Evolutionary conservation across 176 grass and related monocot species (phyloP).

Genomic region (Neostapfia colusana): DNA sequence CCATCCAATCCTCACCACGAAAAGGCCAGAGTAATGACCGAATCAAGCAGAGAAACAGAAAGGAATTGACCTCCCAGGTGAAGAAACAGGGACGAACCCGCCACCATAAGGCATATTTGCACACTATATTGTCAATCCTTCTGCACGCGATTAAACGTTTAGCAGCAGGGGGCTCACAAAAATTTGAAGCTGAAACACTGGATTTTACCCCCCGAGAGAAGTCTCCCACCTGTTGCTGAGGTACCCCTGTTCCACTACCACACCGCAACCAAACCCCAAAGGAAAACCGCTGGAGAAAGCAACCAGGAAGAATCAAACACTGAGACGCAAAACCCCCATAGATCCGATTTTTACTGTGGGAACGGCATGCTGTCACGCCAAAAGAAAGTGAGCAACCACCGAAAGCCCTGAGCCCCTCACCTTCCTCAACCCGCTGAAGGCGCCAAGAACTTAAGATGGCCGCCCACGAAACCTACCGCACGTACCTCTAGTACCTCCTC

Average conservation of each 20-base stretch:
- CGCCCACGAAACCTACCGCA: slow-evolving; percentile 17
- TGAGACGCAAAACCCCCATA: slow-evolving; percentile 7
- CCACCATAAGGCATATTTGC: neutral
- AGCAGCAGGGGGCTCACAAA: neutral
- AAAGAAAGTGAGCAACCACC: slow-evolving; percentile 31
- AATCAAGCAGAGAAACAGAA: neutral
- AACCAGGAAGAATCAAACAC: slow-evolving; percentile 28
- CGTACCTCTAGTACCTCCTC: neutral
- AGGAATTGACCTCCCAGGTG: neutral
- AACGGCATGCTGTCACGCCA: slow-evolving; percentile 36
- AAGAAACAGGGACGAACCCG: neutral
- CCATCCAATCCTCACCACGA: neutral
- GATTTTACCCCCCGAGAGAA: slow-evolving; percentile 8
- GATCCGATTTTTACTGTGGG: slow-evolving; percentile 33
- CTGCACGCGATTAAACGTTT: neutral
- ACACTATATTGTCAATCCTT: neutral
- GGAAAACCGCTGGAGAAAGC: neutral
- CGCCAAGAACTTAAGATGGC: slow-evolving; percentile 26
- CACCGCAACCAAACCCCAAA: neutral
- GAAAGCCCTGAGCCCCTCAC: slow-evolving; percentile 34
- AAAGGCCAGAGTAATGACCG: neutral
- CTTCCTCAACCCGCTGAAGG: slow-evolving; percentile 33
- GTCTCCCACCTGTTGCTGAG: neutral
- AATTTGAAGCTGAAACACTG: neutral
- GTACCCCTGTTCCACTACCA: neutral